Evolutionary conservation across 345 rosid genomes (phyloP).

Genomic region (Litchi chinensis): DNA sequence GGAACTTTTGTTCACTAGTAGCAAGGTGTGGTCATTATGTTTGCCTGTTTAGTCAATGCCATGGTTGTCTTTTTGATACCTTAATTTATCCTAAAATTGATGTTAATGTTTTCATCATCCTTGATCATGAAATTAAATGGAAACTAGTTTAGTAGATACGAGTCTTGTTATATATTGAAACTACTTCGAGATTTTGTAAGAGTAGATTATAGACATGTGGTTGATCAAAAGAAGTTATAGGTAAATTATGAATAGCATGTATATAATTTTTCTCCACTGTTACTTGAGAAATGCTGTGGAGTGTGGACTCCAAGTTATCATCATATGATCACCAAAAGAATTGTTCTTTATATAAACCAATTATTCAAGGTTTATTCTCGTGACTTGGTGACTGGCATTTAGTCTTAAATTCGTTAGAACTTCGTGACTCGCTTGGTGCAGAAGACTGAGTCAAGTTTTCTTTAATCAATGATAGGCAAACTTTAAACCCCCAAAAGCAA

Average conservation of each 20-base stretch:
- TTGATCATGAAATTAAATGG: neutral
- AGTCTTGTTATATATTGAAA: neutral
- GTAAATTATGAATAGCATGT: neutral
- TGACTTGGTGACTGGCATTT: no score
- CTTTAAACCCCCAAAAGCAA: constrained; percentile 76
- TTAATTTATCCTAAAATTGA: neutral
- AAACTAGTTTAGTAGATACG: neutral
- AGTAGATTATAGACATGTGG: no score
- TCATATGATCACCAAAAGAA: no score
- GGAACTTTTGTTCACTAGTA: constrained; percentile 83
- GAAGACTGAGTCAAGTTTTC: neutral
- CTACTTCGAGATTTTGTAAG: neutral
- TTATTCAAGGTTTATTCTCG: no score
- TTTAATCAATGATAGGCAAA: constrained; percentile 49
- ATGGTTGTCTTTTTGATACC: neutral
- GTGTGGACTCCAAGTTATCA: neutral
- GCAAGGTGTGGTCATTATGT: constrained; percentile 47
- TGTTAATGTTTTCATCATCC: no score
- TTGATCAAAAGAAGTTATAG: neutral
- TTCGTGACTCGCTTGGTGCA: neutral
- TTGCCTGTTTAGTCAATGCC: no score
- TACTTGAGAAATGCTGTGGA: no score
- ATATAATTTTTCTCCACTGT: neutral
- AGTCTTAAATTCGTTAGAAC: no score
- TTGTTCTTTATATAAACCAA: no score